Evolutionary conservation across 1,284 basidiomycete genomes (phyloP).

Genomic region (Tilletia caries): DNA sequence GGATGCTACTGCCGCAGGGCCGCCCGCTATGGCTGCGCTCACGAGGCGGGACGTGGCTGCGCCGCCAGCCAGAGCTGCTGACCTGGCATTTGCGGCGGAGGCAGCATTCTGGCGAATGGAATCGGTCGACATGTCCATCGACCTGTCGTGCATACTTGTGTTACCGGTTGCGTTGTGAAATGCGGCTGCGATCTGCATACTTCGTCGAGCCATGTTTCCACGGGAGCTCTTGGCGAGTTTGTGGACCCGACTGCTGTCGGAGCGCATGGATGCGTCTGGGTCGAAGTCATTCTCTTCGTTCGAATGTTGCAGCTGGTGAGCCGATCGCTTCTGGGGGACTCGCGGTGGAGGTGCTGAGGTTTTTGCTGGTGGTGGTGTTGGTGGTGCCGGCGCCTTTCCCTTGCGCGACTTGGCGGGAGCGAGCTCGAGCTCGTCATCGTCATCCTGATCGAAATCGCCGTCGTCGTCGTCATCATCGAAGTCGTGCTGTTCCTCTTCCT

Average conservation of each 20-base stretch:
- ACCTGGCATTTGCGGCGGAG: neutral
- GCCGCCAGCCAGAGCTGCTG: neutral
- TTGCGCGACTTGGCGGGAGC: neutral
- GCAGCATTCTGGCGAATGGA: constrained; percentile 1
- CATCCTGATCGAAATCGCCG: neutral
- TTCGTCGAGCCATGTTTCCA: neutral
- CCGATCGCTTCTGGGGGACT: neutral
- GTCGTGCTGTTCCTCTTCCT: neutral
- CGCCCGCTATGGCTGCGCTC: too few relatives aligned
- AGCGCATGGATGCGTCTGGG: constrained; percentile 5
- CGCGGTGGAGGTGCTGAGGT: neutral
- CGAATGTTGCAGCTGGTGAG: too few relatives aligned
- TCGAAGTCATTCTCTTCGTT: constrained; percentile 1
- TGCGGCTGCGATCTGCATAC: constrained; percentile 1
- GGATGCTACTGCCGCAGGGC: neutral
- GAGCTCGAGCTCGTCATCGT: constrained; percentile 1
- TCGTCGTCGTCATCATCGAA: neutral
- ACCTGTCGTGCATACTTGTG: neutral
- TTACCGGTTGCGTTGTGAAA: constrained; percentile 1
- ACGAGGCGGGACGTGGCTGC: too few relatives aligned
- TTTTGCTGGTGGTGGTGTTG: neutral
- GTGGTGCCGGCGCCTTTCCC: neutral
- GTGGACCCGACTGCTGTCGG: constrained; percentile 1
- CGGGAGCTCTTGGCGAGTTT: neutral
- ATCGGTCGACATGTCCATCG: neutral